Percentiles rank a stretch among this genome's conserved stretches.
Evolutionary conservation across 164 flowering plant species (phyloP).

Genomic region (Piper longum): DNA sequence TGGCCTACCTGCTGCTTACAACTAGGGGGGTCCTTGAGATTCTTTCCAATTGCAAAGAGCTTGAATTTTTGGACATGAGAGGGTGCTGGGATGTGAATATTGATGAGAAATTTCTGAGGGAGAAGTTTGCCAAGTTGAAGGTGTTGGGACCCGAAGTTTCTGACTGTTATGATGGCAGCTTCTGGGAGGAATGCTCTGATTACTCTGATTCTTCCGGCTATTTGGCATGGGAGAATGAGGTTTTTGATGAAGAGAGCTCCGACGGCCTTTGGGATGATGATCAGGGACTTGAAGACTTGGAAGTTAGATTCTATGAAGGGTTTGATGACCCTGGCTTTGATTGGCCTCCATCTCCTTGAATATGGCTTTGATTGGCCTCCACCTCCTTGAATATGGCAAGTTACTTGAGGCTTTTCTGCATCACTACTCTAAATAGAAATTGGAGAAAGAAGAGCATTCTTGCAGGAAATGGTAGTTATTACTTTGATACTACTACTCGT

Average conservation of each 20-base stretch:
- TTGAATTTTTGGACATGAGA: conserved; percentile 48
- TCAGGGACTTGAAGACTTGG: conserved; percentile 29
- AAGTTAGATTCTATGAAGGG: conserved; percentile 36
- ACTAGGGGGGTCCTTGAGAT: conserved; percentile 19
- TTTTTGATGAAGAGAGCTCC: conserved; percentile 17
- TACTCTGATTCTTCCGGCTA: conserved; percentile 22
- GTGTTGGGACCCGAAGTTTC: conserved; percentile 27
- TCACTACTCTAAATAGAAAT: too few relatives aligned
- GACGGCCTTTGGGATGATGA: conserved; percentile 36
- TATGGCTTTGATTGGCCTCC: neutral
- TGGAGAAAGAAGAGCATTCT: too few relatives aligned
- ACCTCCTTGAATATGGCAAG: too few relatives aligned
- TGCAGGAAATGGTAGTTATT: too few relatives aligned
- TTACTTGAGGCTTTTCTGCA: too few relatives aligned
- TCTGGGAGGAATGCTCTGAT: conserved; percentile 30
- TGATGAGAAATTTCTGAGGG: conserved; percentile 22
- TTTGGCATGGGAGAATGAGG: conserved; percentile 33
- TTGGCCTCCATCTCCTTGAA: conserved; percentile 29
- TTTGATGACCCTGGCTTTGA: conserved; percentile 19
- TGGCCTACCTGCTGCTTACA: conserved; percentile 38
- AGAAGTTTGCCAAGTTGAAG: conserved; percentile 18
- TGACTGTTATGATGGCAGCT: conserved; percentile 16
- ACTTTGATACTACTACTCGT: too few relatives aligned
- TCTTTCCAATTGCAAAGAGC: conserved; percentile 20
- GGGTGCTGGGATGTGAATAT: conserved; percentile 57